Conservation (phyloP, 164 flowering plant genomes). For the Brasenia schreberi region DNA sequence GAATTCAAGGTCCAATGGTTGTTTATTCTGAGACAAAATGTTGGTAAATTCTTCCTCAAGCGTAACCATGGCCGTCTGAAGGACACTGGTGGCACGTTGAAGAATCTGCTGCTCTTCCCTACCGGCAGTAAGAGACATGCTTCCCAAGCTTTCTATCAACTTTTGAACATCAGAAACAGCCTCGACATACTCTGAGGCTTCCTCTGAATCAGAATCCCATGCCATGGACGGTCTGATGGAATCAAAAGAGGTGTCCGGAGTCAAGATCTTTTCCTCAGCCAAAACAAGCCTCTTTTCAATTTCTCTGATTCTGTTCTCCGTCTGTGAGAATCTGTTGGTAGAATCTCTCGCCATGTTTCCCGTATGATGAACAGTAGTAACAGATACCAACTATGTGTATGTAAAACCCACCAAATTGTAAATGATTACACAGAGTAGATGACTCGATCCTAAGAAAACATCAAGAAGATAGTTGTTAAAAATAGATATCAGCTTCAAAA, state of each 20-base stretch:
- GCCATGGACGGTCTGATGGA: slow-evolving; percentile 33
- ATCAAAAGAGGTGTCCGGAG: slow-evolving; percentile 32
- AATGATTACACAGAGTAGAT: no score
- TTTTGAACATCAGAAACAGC: slow-evolving; percentile 37
- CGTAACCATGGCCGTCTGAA: slow-evolving; percentile 15
- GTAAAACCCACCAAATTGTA: no score
- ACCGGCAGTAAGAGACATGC: slow-evolving; percentile 12
- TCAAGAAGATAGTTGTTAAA: no score
- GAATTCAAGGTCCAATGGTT: slow-evolving; percentile 56
- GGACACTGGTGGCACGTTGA: slow-evolving; percentile 38
- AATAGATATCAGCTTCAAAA: no score
- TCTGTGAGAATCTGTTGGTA: neutral
- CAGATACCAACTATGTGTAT: no score
- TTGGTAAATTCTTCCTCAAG: slow-evolving; percentile 66
- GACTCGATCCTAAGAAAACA: no score
- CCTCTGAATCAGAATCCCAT: slow-evolving; percentile 55
- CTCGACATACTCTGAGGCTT: slow-evolving; percentile 39
- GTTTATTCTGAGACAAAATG: slow-evolving; percentile 48
- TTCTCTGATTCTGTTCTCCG: neutral
- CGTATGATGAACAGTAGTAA: neutral
- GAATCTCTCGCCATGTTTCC: neutral
- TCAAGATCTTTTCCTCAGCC: slow-evolving; percentile 39
- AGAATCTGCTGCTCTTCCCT: slow-evolving; percentile 19
- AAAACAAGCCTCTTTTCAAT: slow-evolving; percentile 13
- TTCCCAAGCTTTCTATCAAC: slow-evolving; percentile 34